These are phyloP conservation scores for Forsythia suspensa DNA, from an alignment of 257 asterid genomes.

Conservation along the genomic window DNA sequence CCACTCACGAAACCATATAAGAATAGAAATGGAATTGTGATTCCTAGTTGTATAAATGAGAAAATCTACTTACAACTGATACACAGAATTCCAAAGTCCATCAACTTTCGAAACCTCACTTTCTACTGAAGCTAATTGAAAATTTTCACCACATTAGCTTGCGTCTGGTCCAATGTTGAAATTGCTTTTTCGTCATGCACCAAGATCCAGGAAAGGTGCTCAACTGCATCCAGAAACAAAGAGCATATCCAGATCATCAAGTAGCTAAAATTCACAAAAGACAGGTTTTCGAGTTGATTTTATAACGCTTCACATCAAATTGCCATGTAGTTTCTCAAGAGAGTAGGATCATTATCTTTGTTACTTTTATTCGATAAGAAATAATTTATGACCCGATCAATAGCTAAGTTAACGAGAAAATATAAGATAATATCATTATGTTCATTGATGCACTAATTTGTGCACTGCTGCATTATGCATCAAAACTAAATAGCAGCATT, in stretches of 20 bases:
- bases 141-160: slow-evolving; percentile 55
- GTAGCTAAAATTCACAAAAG: background rate
- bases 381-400: background rate
- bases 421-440: background rate
- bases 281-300: background rate
- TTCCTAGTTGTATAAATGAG: background rate
- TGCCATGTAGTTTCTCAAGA: background rate
- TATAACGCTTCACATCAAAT: background rate
- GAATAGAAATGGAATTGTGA: background rate
- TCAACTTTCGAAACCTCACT: background rate
- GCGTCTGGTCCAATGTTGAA: slow-evolving; percentile 55
- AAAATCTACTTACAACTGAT: background rate
- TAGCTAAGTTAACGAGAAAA: background rate
- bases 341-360: background rate
- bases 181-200: slow-evolving; percentile 77
- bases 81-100: background rate
- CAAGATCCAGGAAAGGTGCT: slow-evolving; percentile 77
- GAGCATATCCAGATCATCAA: background rate
- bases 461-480: background rate
- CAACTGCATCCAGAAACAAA: slow-evolving; percentile 45
- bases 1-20: background rate
- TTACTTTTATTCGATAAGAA: background rate
- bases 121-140: background rate
- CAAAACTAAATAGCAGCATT: background rate
- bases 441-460: background rate